Evolutionary conservation across 2,329 filamentous ascomycete species (phyloP).

Genomic region (Zymoseptoria tritici): DNA sequence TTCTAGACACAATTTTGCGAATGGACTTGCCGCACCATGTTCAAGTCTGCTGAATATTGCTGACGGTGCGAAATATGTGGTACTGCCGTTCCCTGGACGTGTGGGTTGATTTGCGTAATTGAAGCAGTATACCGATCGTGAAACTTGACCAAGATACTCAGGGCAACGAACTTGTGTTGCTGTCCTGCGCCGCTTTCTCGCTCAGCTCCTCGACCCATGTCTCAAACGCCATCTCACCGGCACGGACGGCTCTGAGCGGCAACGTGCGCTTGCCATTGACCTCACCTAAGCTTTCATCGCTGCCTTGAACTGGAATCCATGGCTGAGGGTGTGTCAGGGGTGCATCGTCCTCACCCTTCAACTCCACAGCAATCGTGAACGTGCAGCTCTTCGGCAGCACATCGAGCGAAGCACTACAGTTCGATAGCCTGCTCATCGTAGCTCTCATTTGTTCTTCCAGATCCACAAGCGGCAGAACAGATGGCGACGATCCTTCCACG

Average conservation of each 20-base stretch:
- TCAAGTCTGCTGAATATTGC: too few species aligned
- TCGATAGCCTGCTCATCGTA: conserved; percentile 55
- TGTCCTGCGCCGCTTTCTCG: neutral
- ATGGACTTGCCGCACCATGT: too few species aligned
- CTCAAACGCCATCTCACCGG: conserved; percentile 59
- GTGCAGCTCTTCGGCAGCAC: conserved; percentile 59
- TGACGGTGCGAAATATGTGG: too few species aligned
- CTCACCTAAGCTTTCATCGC: neutral
- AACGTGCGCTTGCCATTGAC: conserved; percentile 37
- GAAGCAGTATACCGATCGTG: too few species aligned
- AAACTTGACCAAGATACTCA: neutral
- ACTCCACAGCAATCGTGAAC: conserved; percentile 68
- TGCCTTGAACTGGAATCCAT: conserved; percentile 54
- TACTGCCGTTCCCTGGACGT: too few species aligned
- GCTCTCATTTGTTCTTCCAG: conserved; percentile 67
- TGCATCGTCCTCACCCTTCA: conserved; percentile 52
- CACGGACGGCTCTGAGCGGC: conserved; percentile 55
- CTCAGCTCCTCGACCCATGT: conserved; percentile 58
- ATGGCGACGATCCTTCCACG: conserved; percentile 16
- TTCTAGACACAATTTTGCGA: conserved; percentile 9
- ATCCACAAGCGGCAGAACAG: conserved; percentile 38
- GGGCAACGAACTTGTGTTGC: neutral
- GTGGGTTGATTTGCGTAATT: too few species aligned
- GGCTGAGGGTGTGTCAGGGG: conserved; percentile 46
- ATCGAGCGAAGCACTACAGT: conserved; percentile 50